Base-by-base conservation (phyloP, 2,329 filamentous ascomycete species). In the Exserohilum turcica region DNA sequence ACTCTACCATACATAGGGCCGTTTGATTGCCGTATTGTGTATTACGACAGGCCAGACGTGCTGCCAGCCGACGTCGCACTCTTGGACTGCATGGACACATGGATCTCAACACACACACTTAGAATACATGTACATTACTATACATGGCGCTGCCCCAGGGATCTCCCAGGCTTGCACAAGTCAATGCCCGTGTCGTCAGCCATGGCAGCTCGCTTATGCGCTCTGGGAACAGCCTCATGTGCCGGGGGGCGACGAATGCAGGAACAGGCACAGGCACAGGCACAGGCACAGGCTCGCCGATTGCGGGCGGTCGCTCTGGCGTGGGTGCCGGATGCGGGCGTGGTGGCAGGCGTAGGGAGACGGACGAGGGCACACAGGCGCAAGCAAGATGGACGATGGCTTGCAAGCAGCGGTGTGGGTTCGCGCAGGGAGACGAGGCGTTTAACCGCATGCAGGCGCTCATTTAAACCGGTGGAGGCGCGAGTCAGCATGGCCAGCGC, bases 341-440 rank as follows among this genome's bases (percentile, higher is more conserved):
- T 27, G 21, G 16, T 16, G 12, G 29, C 15, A 18, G 16, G 18
- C 33, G 6, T 12, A 8, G 12, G 29, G 21, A 18, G 16, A 18
- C 33, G 6, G 18, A 8, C 6, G 16, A 35, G 35, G 33, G 19
- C n/a, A n/a, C n/a, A 46, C 27, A 39, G 32, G 40, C 9, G 10
- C 32, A 37, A 45, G 42, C n/a, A 31, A 15, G 21, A 28, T 29
- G 24, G 27, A 5, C 29, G 45, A 18, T 48, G 16, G 16, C 5
- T 21, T 21, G 19, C 18, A 43, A 48, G 44, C 50, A 38, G 50
- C 50, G 50, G 50, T 48, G 50, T 48, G 50, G 13, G 32, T 31
- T 48, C 38, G 37, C 28, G 13, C 29, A 32, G 29, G 18, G 29
- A 43, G 13, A 24, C n/a, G 19, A 24, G 18, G 32, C 21, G 21